Conservation (phyloP, 805 yeast species). For the Candida sithepensis region DNA sequence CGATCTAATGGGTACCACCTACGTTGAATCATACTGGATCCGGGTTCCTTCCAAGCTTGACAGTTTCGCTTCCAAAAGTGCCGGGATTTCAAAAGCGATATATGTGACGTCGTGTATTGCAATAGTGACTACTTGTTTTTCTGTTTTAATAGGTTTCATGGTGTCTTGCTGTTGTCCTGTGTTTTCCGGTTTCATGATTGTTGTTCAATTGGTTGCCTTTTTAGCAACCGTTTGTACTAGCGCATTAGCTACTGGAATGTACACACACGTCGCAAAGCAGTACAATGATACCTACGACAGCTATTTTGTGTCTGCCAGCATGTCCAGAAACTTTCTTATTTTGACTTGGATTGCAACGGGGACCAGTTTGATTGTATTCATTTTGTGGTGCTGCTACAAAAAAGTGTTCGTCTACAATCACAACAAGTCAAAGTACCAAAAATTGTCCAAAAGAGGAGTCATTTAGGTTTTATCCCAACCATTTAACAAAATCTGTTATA, state of each 20-base stretch:
- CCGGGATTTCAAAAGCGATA: conserved; percentile 51
- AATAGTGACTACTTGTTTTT: conserved; percentile 40
- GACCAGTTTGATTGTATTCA: conserved; percentile 10
- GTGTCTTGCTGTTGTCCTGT: conserved; percentile 21
- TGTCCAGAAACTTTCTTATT: conserved; percentile 29
- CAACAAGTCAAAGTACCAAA: too few relatives aligned
- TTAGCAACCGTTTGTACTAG: conserved; percentile 15
- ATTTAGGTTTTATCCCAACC: too few relatives aligned
- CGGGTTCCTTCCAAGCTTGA: conserved; percentile 53
- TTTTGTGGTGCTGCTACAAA: conserved; percentile 9
- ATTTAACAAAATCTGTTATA: too few relatives aligned
- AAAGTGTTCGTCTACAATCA: background rate
- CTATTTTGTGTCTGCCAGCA: conserved; percentile 39
- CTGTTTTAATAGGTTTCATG: conserved; percentile 39
- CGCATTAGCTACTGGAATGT: conserved; percentile 53
- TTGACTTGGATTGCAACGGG: conserved; percentile 27
- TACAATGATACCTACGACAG: conserved; percentile 56
- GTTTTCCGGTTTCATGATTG: conserved; percentile 1
- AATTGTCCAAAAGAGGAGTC: too few relatives aligned
- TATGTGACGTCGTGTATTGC: conserved; percentile 52
- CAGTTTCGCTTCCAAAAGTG: conserved; percentile 41
- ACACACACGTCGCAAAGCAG: conserved; percentile 44
- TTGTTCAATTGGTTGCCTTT: conserved; percentile 5
- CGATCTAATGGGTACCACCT: conserved; percentile 3
- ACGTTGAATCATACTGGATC: conserved; percentile 28